phyloP scores from a whole-genome alignment of 2,329 filamentous ascomycete species.

The Thyridium curvatum region DNA sequence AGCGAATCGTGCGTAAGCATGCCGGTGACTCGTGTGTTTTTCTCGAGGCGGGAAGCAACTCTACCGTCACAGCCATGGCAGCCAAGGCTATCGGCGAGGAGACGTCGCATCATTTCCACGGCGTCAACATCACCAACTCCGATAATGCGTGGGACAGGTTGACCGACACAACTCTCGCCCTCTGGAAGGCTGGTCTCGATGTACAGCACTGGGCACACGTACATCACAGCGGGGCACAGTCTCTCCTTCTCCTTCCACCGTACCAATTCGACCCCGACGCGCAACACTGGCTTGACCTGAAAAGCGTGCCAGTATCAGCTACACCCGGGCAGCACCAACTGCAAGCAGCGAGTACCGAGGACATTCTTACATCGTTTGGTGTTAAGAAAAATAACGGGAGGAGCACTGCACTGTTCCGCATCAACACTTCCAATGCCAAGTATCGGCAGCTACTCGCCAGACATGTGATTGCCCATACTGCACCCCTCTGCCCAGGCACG shows the following conservation, averaged over 20 bases:
- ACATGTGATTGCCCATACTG: conserved; percentile 31
- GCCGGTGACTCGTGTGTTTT: conserved; percentile 21
- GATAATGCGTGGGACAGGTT: conserved; percentile 10
- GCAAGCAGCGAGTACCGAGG: conserved; percentile 5
- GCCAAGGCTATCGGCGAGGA: conserved; percentile 11
- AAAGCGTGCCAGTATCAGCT: conserved; percentile 8
- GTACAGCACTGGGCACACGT: conserved; percentile 29
- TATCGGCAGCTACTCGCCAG: conserved; percentile 26
- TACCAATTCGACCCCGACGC: conserved; percentile 34
- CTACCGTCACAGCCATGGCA: conserved; percentile 26
- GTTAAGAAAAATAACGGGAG: no score
- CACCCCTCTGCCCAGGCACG: conserved; percentile 29
- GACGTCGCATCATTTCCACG: conserved; percentile 13
- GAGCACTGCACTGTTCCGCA: conserved; percentile 25
- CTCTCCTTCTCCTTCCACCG: conserved; percentile 22
- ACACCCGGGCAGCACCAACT: conserved; percentile 1
- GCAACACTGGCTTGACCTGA: conserved; percentile 25
- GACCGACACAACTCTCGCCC: conserved; percentile 14
- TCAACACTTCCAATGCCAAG: conserved; percentile 28
- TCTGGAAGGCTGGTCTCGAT: conserved; percentile 32
- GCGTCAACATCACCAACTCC: conserved; percentile 14
- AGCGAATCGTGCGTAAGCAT: conserved; percentile 24
- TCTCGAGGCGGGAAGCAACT: conserved; percentile 35
- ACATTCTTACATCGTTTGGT: no score
- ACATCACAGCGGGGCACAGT: conserved; percentile 18